These are phyloP conservation scores for Tephrocybe sp. DNA, from an alignment of 768 basidiomycete genomes.

Conservation along the genomic window DNA sequence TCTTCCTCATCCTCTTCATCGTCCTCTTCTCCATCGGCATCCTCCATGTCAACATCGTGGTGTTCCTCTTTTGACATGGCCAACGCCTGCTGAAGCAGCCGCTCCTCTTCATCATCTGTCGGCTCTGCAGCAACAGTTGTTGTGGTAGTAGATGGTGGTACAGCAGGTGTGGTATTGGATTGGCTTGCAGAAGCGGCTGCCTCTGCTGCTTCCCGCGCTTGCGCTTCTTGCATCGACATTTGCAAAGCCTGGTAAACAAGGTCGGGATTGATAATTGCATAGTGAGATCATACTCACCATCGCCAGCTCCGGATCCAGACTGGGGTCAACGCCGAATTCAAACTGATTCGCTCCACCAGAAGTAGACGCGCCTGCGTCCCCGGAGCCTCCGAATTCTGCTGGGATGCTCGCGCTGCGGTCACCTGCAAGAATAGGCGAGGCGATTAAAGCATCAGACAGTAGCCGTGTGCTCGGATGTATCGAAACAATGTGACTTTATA, in stretches of 20 bases:
- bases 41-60: slow-evolving; percentile 47
- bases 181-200: slow-evolving; percentile 36
- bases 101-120: slow-evolving; percentile 75
- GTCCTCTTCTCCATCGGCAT: slow-evolving; percentile 32
- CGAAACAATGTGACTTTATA: slow-evolving; percentile 71
- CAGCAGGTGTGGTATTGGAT: slow-evolving; percentile 29
- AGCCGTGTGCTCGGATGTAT: slow-evolving; percentile 77
- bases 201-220: slow-evolving; percentile 65
- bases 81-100: slow-evolving; percentile 71
- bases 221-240: slow-evolving; percentile 96
- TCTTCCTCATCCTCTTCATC: slow-evolving; percentile 45
- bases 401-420: slow-evolving; percentile 73
- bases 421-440: slow-evolving; percentile 78
- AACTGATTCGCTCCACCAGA: slow-evolving; percentile 51
- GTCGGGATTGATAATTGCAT: background rate
- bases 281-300: slow-evolving; percentile 57
- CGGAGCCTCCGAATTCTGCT: slow-evolving; percentile 50
- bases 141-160: slow-evolving; percentile 24
- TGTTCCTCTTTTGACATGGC: slow-evolving; percentile 60
- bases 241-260: slow-evolving; percentile 69
- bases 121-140: slow-evolving; percentile 35
- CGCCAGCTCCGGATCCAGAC: slow-evolving; percentile 92
- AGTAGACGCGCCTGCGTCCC: slow-evolving; percentile 45
- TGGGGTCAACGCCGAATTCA: slow-evolving; percentile 93
- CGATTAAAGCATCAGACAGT: slow-evolving; percentile 78